Base-by-base conservation (phyloP, 1,284 basidiomycete species). In the Tetrapyrgos nigripes region DNA sequence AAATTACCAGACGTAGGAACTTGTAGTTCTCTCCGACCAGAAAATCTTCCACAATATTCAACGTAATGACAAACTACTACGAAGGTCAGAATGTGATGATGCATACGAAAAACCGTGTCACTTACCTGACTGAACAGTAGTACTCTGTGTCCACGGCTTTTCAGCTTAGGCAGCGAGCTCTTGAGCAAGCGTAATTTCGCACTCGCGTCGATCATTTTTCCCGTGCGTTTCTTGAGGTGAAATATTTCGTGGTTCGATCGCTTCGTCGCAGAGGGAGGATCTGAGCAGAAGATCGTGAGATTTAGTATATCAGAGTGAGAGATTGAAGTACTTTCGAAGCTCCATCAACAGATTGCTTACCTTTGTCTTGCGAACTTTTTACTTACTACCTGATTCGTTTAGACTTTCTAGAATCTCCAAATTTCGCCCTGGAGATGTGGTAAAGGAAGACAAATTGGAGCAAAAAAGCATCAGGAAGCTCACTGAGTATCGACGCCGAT, bases 51-150 rank as follows among this genome's bases (percentile, higher is more conserved):
- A 99, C 78, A 37, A 94, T 81, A 70, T 96, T 87, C 24, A 99
- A 80, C 44, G 91, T 95, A 59, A 99, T 94, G 66, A 93, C 92
- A 76, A 96, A 96, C 94, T 95, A 63, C 8, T 21, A 17, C 11
- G n/a, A 9, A 33, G 3, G 24, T 44, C 37, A 45, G 40, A 9
- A 19, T 17, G n/a, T 17, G 26, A 11, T 1, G 10, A 31, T 8
- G 43, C 17, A n/a, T 31, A 19, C n/a, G n/a, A n/a, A 23, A 51
- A 56, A 45, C 21, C 50, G n/a, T n/a, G n/a, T n/a, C 53, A 65
- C 83, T 68, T 74, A 96, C 97, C 81, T 98, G 97, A 74, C 95
- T 97, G 78, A 99, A 99, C 28, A 99, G 79, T 24, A 99, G 80
- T 19, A 98, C 89, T 26, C 97, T 89, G 75, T 98, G 97, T 0